A percentile compares a stretch with the other conserved stretches of the same genome.
Conservation (phyloP, 345 rosid genomes). For the Aethionema arabicum region DNA sequence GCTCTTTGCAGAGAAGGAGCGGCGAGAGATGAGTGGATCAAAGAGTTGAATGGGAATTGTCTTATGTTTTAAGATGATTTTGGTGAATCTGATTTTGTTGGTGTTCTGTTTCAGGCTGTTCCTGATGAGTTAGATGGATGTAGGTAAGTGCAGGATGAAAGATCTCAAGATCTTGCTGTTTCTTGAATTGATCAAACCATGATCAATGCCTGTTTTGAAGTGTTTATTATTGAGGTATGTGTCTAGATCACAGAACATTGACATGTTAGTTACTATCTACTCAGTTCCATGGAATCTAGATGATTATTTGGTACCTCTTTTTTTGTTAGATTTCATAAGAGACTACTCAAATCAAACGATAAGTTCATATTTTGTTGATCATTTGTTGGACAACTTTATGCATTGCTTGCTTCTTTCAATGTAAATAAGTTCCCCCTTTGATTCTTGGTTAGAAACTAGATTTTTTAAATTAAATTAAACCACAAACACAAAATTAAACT, state of each 20-base stretch:
- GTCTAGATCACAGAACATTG: constrained; percentile 4
- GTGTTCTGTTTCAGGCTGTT: background rate
- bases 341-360: too few species aligned
- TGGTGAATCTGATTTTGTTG: constrained; percentile 21
- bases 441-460: too few species aligned
- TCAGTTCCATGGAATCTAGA: background rate
- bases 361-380: background rate
- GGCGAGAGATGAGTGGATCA: constrained; percentile 44
- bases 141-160: constrained; percentile 20
- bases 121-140: constrained; percentile 26
- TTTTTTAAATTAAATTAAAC: too few species aligned
- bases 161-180: background rate
- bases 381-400: background rate
- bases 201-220: constrained; percentile 9
- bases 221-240: constrained; percentile 6
- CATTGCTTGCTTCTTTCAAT: background rate
- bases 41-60: constrained; percentile 33
- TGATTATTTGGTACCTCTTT: constrained; percentile 3
- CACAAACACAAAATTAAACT: too few species aligned
- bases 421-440: too few species aligned
- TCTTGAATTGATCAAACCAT: constrained; percentile 2
- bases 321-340: background rate
- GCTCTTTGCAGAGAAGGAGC: constrained; percentile 60
- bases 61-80: background rate
- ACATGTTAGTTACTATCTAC: constrained; percentile 7